phyloP scores from a whole-genome alignment of 495 filamentous ascomycete species.

The Aspergillus mulundensis region DNA sequence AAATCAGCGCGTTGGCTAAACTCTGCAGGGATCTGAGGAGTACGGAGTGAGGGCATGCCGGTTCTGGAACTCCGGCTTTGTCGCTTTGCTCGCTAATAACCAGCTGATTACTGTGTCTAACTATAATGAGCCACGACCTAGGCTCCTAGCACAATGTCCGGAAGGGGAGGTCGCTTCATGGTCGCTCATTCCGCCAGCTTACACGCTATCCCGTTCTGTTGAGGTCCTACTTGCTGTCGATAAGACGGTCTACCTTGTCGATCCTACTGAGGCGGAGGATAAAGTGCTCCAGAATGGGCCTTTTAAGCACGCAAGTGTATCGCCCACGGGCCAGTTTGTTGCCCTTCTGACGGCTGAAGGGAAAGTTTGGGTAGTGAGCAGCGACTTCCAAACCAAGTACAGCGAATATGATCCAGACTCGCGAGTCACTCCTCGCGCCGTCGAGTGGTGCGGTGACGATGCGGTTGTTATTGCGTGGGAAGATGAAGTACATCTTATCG shows the following conservation, averaged over 20 bases:
- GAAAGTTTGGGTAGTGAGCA: constrained; percentile 88
- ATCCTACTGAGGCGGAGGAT: constrained; percentile 86
- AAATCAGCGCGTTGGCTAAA: constrained; percentile 10
- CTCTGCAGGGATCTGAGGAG: constrained; percentile 69
- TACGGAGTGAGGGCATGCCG: constrained; percentile 80
- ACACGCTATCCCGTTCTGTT: constrained; percentile 90
- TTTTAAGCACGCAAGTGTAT: constrained; percentile 84
- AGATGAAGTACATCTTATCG: constrained; percentile 95
- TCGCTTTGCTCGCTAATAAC: constrained; percentile 89
- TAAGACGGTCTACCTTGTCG: constrained; percentile 79
- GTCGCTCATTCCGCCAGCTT: constrained; percentile 82
- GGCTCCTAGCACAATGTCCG: constrained; percentile 71
- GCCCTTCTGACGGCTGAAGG: constrained; percentile 82
- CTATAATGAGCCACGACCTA: constrained; percentile 88
- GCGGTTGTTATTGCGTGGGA: constrained; percentile 94
- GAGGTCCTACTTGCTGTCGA: constrained; percentile 87
- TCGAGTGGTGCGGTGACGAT: constrained; percentile 96
- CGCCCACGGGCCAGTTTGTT: constrained; percentile 83
- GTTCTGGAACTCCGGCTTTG: constrained; percentile 89
- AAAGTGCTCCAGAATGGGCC: constrained; percentile 85
- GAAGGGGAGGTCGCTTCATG: constrained; percentile 80
- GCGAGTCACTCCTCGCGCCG: constrained; percentile 77
- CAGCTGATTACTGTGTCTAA: constrained; percentile 78
- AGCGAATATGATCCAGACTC: constrained; percentile 89
- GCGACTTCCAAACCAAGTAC: constrained; percentile 86